Evolutionary conservation across 1,284 basidiomycete species (phyloP).

Genomic region (Boletellus sp.): DNA sequence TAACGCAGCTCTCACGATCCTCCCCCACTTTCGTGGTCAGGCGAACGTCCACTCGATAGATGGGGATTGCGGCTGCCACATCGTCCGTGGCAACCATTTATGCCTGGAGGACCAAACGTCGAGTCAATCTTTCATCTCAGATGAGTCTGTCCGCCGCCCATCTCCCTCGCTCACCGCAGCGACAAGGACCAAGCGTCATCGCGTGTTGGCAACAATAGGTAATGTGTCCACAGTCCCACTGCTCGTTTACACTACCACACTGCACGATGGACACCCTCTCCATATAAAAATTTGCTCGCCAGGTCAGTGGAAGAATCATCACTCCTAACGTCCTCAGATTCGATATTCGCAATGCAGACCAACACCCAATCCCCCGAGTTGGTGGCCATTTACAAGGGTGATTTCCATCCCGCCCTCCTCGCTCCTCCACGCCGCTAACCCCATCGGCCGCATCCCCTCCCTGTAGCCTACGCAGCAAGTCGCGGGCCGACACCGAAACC

Average conservation of each 20-base stretch:
- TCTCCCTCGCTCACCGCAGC: background rate
- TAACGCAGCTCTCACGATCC: no score
- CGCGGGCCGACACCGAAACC: background rate
- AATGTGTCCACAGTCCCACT: background rate
- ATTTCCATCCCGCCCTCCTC: background rate
- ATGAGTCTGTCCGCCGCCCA: background rate
- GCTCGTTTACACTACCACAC: constrained; percentile 1
- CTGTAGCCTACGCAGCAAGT: constrained; percentile 9
- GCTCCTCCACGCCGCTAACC: background rate
- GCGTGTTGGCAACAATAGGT: background rate
- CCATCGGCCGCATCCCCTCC: background rate
- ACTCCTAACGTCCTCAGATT: background rate
- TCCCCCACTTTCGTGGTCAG: background rate
- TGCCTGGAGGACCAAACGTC: background rate
- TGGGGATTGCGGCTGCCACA: background rate
- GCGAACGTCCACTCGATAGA: background rate
- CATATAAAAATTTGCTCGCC: constrained; percentile 10
- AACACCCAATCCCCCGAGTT: constrained; percentile 11
- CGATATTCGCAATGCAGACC: constrained; percentile 3
- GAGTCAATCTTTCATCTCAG: background rate
- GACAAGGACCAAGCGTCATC: background rate
- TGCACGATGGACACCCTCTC: constrained; percentile 1
- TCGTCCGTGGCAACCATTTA: background rate
- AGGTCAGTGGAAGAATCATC: constrained; percentile 1
- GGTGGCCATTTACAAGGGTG: constrained; percentile 8